Evolutionary conservation across 176 grass and related monocot species (phyloP).

Genomic region (Oryza rufipogon): DNA sequence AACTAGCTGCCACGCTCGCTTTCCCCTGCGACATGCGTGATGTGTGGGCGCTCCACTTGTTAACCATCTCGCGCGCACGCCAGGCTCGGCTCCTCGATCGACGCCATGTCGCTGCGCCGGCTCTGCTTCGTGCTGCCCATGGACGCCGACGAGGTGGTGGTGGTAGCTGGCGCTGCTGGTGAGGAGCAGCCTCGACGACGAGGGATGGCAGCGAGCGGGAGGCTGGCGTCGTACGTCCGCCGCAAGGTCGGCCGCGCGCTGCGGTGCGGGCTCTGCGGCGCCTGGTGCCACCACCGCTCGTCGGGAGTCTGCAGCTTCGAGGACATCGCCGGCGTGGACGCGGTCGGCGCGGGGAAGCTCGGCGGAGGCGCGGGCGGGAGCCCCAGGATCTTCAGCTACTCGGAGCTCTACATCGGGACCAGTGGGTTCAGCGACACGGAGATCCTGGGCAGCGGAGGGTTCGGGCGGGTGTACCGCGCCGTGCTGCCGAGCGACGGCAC

Average conservation of each 20-base stretch:
- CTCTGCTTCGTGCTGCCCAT: slow-evolving; percentile 49
- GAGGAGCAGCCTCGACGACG: not conserved
- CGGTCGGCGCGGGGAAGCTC: not conserved
- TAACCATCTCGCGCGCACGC: not conserved
- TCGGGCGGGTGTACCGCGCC: slow-evolving; percentile 73
- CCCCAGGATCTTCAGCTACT: slow-evolving; percentile 82
- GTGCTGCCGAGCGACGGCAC: slow-evolving; percentile 84
- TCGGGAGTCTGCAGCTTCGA: slow-evolving; percentile 7
- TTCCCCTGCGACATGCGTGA: not conserved
- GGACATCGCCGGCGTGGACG: slow-evolving; percentile 54
- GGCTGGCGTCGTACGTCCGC: slow-evolving; percentile 17
- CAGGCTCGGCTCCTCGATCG: too few species aligned
- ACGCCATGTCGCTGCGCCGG: slow-evolving; percentile 35
- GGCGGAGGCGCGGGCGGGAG: slow-evolving; percentile 18
- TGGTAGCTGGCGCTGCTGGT: too few species aligned
- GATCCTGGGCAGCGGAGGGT: slow-evolving; percentile 79
- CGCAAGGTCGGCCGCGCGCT: slow-evolving; percentile 5
- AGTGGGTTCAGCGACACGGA: slow-evolving; percentile 76
- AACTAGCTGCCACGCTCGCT: not conserved
- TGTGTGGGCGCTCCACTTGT: slow-evolving; percentile 9
- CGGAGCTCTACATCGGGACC: slow-evolving; percentile 86
- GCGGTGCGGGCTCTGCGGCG: slow-evolving; percentile 4
- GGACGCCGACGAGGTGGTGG: slow-evolving; percentile 43
- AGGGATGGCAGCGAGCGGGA: not conserved
- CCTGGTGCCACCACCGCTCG: slow-evolving; percentile 7